These are phyloP conservation scores for Coccomyxa sp. DNA, from an alignment of 139 green algal genomes.

Conservation along the genomic window DNA sequence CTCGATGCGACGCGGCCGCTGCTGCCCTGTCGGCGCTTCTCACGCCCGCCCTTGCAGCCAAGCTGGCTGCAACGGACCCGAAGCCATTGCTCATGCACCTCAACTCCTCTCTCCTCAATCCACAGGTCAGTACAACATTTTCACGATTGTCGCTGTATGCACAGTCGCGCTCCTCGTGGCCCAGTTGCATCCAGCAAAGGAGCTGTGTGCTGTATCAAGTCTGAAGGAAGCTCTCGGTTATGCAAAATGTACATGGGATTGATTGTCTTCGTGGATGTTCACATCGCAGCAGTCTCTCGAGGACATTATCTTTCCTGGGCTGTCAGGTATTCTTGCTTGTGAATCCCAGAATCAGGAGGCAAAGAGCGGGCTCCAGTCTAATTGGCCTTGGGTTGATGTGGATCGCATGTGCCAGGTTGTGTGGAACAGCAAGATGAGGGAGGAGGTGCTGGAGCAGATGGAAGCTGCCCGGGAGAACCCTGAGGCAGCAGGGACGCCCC, in stretches of 20 bases:
- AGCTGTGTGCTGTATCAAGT: no score
- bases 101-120: slow-evolving; percentile 51
- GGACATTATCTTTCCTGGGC: no score
- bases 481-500: background rate
- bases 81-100: slow-evolving; percentile 62
- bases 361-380: background rate
- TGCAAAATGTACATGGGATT: no score
- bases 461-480: slow-evolving; percentile 23
- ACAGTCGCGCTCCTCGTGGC: background rate
- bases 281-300: no score
- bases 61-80: slow-evolving; percentile 57
- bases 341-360: background rate
- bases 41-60: slow-evolving; percentile 67
- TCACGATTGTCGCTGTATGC: background rate
- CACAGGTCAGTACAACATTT: slow-evolving; percentile 37
- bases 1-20: slow-evolving; percentile 14
- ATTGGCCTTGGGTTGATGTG: background rate
- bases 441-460: slow-evolving; percentile 60
- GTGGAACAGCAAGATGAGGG: slow-evolving; percentile 82
- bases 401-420: slow-evolving; percentile 62
- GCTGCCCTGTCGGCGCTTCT: slow-evolving; percentile 65
- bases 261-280: no score
- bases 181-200: background rate
- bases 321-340: background rate
- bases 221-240: no score